Base-by-base conservation (phyloP, 108 stramenopile species). In the Mayamaea pseudoterrestris region DNA sequence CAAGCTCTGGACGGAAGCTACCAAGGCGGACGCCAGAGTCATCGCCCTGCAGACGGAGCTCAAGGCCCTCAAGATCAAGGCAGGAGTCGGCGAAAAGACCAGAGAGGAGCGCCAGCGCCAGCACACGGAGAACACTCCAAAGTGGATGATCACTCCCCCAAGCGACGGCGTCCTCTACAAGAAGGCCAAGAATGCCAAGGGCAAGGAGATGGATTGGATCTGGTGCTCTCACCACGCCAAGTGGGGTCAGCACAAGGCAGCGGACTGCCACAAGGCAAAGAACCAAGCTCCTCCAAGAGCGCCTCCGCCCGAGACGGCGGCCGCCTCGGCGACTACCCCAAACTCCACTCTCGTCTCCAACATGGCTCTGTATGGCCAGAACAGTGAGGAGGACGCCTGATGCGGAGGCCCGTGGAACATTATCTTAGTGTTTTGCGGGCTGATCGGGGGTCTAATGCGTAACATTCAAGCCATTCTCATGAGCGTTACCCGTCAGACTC, bases 31-130 rank as follows among this genome's bases (percentile, higher is more conserved):
- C 5, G 20, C 56, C 27, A 28, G 49, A 21, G 61, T 71, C 18
- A 11, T 65, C 1, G 69, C 69, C 5, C 63, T 71, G 23, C 24
- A 43, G 27, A 30, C 43, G 11, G 27, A 55, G 25, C 23, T 42
- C 27, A 6, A 20, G 2, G 42, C n/a, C 9, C 9, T 44, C 2
- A 16, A 44, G 24, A 22, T n/a, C 42, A 28, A 55, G 24, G 9
- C 36, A 20, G 24, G 5, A 20, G 14, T n/a, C 8, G 21, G 20
- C 18, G 12, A 24, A 18, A 35, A 39, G 27, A 37, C 11, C 17
- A 5, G 22, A 21, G 4, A 39, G 22, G 18, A 16, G 23, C 20
- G 31, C 16, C 37, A 52, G 13, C n/a, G 5, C 5, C 12, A n/a
- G 21, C 9, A 31, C 13, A 24, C 12, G 28, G 27, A 39, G 24